A percentile compares a stretch with the other conserved stretches of the same genome.
Conservation (phyloP, 768 basidiomycete species). For the Leccinum arenicola region DNA sequence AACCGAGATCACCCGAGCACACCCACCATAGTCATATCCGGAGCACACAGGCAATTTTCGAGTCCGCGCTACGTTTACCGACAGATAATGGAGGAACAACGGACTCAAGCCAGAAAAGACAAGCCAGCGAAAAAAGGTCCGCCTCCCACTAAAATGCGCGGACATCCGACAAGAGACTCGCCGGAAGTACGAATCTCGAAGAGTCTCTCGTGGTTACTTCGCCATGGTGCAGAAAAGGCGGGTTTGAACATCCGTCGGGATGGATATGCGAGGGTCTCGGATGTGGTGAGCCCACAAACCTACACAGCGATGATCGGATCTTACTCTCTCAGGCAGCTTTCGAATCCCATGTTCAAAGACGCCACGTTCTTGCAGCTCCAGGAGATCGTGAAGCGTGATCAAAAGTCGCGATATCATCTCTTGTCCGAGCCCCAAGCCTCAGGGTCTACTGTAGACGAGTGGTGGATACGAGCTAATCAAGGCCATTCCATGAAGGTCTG, state of each 20-base stretch:
- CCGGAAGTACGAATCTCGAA: conserved; percentile 76
- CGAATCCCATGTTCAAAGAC: conserved; percentile 62
- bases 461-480: conserved; percentile 91
- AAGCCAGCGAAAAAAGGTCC: conserved; percentile 12
- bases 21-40: background rate
- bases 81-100: conserved; percentile 8
- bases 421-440: conserved; percentile 44
- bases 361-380: conserved; percentile 55
- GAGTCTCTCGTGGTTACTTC: conserved; percentile 86
- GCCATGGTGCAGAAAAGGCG: conserved; percentile 82
- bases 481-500: conserved; percentile 81
- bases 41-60: conserved; percentile 4
- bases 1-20: background rate
- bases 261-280: conserved; percentile 79
- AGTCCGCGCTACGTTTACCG: conserved; percentile 1
- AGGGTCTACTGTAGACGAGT: conserved; percentile 39
- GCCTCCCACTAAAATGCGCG: conserved; percentile 47
- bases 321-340: conserved; percentile 46
- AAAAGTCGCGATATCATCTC: conserved; percentile 65
- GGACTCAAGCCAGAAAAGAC: conserved; percentile 1
- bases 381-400: conserved; percentile 63
- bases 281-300: conserved; percentile 63
- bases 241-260: conserved; percentile 75
- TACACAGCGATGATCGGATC: background rate
- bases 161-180: conserved; percentile 53